These are phyloP conservation scores for Paxillus rubicundulus DNA, from an alignment of 768 basidiomycete genomes.

Conservation along the genomic window DNA sequence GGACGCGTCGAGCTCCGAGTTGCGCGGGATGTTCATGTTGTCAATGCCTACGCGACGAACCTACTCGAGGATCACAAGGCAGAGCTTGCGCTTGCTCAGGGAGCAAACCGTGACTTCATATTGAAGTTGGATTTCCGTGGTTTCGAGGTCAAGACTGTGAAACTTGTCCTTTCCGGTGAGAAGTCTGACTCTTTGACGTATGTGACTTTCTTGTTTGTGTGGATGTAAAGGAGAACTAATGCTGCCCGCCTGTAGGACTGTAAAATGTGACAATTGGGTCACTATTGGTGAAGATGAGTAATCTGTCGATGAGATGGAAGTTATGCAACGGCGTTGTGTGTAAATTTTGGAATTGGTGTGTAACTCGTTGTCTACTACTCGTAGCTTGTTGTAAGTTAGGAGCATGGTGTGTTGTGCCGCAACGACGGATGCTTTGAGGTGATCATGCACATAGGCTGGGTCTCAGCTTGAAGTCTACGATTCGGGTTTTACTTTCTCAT, in stretches of 20 bases:
- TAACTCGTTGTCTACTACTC: background rate
- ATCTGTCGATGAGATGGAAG: background rate
- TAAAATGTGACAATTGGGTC: slow-evolving; percentile 35
- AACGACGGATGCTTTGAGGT: too few species aligned
- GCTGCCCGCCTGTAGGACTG: background rate
- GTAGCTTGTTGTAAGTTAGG: background rate
- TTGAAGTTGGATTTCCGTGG: slow-evolving; percentile 73
- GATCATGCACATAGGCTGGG: too few species aligned
- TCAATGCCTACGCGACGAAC: slow-evolving; percentile 70
- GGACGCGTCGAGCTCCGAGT: slow-evolving; percentile 63
- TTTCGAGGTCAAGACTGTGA: slow-evolving; percentile 90
- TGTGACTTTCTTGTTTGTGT: background rate
- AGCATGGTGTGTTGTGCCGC: too few species aligned
- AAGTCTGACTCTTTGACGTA: slow-evolving; percentile 8
- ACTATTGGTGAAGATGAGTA: slow-evolving; percentile 26
- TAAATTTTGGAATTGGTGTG: background rate
- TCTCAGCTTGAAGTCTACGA: too few species aligned
- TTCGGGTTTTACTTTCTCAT: too few species aligned
- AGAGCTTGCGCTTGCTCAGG: slow-evolving; percentile 42
- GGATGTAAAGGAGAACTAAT: background rate
- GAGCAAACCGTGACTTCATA: slow-evolving; percentile 27
- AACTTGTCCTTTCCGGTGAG: slow-evolving; percentile 44
- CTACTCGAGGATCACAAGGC: slow-evolving; percentile 73
- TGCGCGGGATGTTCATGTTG: slow-evolving; percentile 48
- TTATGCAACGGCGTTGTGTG: background rate